A percentile compares a stretch with the other conserved stretches of the same genome.
Conservation (phyloP, 2,329 filamentous ascomycete species). For the Penicillium janthinellum region DNA sequence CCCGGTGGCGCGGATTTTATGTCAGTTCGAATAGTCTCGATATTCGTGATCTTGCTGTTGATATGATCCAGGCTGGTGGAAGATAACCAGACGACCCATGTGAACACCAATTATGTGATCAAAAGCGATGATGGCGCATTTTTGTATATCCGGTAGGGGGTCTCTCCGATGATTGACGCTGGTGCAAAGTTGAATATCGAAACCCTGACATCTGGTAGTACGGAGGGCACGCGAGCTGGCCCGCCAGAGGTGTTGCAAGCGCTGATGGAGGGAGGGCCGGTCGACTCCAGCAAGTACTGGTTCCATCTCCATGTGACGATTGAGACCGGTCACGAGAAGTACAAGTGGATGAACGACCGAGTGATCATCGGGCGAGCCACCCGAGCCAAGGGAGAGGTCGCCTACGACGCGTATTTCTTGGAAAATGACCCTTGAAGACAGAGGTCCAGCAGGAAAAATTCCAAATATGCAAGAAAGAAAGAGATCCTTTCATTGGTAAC, state of each 20-base stretch:
- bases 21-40: conserved; percentile 9
- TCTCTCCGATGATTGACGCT: neutral
- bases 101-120: conserved; percentile 32
- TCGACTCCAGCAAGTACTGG: conserved; percentile 30
- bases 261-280: conserved; percentile 30
- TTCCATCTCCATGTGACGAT: conserved; percentile 32
- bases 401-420: conserved; percentile 33
- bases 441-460: too few species aligned
- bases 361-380: conserved; percentile 31
- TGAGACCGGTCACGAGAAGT: conserved; percentile 29
- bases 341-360: conserved; percentile 32
- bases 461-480: too few species aligned
- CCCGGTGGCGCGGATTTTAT: conserved; percentile 33
- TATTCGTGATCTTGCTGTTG: neutral
- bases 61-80: conserved; percentile 26
- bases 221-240: conserved; percentile 31
- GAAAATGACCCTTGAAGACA: conserved; percentile 21
- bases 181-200: neutral
- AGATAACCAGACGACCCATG: conserved; percentile 31
- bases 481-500: neutral
- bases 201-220: conserved; percentile 11
- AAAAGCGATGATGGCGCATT: conserved; percentile 31
- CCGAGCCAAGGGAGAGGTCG: conserved; percentile 29
- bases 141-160: conserved; percentile 27
- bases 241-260: conserved; percentile 29